Evolutionary conservation across 2,329 filamentous ascomycete species (phyloP), one percentile per base, ranked within the genome.

Genomic region (Apiospora aurea): DNA sequence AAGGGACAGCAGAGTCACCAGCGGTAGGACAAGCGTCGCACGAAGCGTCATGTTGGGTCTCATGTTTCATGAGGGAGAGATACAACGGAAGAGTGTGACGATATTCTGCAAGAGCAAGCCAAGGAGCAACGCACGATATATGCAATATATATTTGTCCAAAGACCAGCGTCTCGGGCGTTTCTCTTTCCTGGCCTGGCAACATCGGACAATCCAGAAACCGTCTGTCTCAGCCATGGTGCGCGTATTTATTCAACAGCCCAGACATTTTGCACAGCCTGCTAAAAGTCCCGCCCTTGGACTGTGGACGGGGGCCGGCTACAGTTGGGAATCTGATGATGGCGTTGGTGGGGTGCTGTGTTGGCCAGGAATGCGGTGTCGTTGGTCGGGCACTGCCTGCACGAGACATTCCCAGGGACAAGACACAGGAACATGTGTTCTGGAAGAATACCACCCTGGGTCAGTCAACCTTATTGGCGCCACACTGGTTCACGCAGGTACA

Each of bases 1-100:
- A 34, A 78, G 69, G 66, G 77, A 69, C 49, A 79, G 70, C 66
- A 78, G 67, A 4, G 29, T 4, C 67, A 69, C 44, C 44, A 29
- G 24, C 11, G 67, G 67, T 46, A 69, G 67, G 38, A 38, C 67
- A 13, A 69, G 18, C 0, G 26, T 44, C 16, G 44, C 44, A 68
- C 67, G 29, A 16, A 64, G 18, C 34, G 34, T 41, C 57, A 64
- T 64, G 34, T 64, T 41, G 34, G 18, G 29, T 16, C 18, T 64
- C 18, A 7, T 24, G 3, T n/a, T 41, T n/a, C 13, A 13, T 13
- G 53, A 64, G 13, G 1, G 26, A 13, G 18, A 64, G 34, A 64
- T 21, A 18, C 34, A 24, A n/a, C n/a, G 57, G 34, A 41, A 18
- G 26, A 29, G 26, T 29, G 26, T 29, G 26, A 29, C 26, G 26